Evolutionary conservation across 257 asterid species (phyloP).

Genomic region (Salvia miltiorrhiza): DNA sequence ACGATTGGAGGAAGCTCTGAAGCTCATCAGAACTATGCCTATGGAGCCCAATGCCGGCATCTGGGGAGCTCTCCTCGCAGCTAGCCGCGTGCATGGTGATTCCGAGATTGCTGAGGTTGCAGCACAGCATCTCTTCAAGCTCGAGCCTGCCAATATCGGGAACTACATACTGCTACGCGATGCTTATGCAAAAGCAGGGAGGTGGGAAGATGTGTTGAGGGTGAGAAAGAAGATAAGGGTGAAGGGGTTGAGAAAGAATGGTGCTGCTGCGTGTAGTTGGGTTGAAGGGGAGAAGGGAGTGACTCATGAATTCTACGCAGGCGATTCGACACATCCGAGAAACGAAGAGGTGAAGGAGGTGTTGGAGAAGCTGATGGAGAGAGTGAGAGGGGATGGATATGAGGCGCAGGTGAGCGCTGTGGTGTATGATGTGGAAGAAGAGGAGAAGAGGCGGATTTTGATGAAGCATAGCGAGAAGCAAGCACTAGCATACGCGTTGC

Average conservation of each 20-base stretch:
- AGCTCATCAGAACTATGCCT: slow-evolving; percentile 55
- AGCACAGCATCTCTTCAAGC: slow-evolving; percentile 52
- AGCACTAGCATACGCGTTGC: slow-evolving; percentile 61
- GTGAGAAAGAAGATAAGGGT: slow-evolving; percentile 47
- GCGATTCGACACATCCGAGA: slow-evolving; percentile 57
- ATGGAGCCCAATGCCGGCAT: slow-evolving; percentile 58
- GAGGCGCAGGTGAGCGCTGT: slow-evolving; percentile 48
- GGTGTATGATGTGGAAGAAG: slow-evolving; percentile 57
- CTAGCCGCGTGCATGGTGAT: slow-evolving; percentile 53
- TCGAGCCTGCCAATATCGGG: slow-evolving; percentile 66
- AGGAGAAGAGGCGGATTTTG: slow-evolving; percentile 57
- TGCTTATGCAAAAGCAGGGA: slow-evolving; percentile 61
- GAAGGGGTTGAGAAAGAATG: slow-evolving; percentile 53
- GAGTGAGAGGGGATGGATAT: slow-evolving; percentile 48
- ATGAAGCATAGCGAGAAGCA: slow-evolving; percentile 75
- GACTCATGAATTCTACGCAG: slow-evolving; percentile 65
- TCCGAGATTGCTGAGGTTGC: slow-evolving; percentile 76
- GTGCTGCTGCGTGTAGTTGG: slow-evolving; percentile 72
- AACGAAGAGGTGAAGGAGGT: slow-evolving; percentile 39
- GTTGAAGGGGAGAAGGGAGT: slow-evolving; percentile 73
- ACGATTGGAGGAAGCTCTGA: slow-evolving; percentile 49
- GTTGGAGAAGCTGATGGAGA: slow-evolving; percentile 33
- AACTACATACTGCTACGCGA: slow-evolving; percentile 70
- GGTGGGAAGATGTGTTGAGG: slow-evolving; percentile 66
- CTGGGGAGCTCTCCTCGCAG: slow-evolving; percentile 91